Base-by-base conservation (phyloP, 495 filamentous ascomycete genomes). In the Pyronema omphalodes region DNA sequence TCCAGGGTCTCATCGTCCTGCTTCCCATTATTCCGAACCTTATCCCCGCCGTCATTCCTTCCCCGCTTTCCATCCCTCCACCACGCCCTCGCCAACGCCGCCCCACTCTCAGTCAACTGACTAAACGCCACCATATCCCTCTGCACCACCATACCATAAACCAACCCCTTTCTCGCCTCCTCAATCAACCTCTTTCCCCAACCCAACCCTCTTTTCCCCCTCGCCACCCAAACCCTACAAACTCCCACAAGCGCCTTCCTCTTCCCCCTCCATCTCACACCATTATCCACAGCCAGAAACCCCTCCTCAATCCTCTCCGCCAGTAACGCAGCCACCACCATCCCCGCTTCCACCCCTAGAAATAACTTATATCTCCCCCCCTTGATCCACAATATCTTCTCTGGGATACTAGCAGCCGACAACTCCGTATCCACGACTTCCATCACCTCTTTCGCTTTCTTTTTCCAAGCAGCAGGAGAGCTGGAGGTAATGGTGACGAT, bases 21-120 rank as follows among this genome's bases (percentile, higher is more conserved):
- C 9, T 49, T 7, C 19, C 46, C 47, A 1, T 36, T 50, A 7
- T 36, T 19, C 29, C 19, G 34, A 9, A 35, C 9, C 11, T 41
- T 41, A 3, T 17, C 39, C 39, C 11, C 39, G 7, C 15, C 39
- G 2, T 19, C 29, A 12, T 15, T 19, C 47, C 35, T 36, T 19
- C 11, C 29, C 47, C 11, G 1, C 7, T 3, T 34, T 19, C 47
- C 19, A 29, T 29, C 23, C 18, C 29, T 41, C 39, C 44, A 84
- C 68, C 82, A 86, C 40, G 71, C 72, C 64, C 75, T 71, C 9
- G 82, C 82, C 55, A 86, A 67, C 39, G 63, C 59, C 18, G 71
- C 73, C 18, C 82, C 82, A 60, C 78, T 83, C 60, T 79, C 80
- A 2, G 81, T 86, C n/a, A 81, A 80, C 60, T 85, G 82, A 62